Conservation (phyloP, 371 early-diverging fungal species). For the Batrachochytrium dendrobatidis region DNA sequence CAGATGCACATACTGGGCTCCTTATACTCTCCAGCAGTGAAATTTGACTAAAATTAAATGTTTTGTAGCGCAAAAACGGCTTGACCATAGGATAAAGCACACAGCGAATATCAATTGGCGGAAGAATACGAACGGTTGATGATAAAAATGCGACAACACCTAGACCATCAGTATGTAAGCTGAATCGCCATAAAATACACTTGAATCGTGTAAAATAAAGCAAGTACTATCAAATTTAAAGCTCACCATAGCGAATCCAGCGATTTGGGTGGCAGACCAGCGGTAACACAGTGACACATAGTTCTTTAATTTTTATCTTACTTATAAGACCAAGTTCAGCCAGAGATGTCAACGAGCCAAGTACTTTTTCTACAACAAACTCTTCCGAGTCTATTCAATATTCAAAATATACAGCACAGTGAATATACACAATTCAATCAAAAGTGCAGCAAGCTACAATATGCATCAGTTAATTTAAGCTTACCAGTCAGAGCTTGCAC, state of each 20-base stretch:
- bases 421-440: neutral
- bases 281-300: conserved; percentile 59
- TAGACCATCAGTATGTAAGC: conserved; percentile 20
- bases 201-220: neutral
- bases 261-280: conserved; percentile 75
- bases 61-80: conserved; percentile 62
- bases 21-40: conserved; percentile 57
- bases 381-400: conserved; percentile 65
- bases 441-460: neutral
- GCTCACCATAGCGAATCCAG: conserved; percentile 68
- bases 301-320: conserved; percentile 70
- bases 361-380: conserved; percentile 82
- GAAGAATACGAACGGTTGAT: conserved; percentile 55
- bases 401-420: neutral
- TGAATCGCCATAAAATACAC: conserved; percentile 1
- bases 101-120: conserved; percentile 69
- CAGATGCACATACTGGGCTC: conserved; percentile 46
- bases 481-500: conserved; percentile 79
- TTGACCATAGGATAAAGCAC: conserved; percentile 66
- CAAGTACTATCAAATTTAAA: no score
- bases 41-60: conserved; percentile 57
- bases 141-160: conserved; percentile 69
- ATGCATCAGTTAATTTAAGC: neutral
- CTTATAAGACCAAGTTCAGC: conserved; percentile 77
- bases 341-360: conserved; percentile 71